A percentile compares a stretch with the other conserved stretches of the same genome.
phyloP scores from a whole-genome alignment of 371 early-diverging fungal genomes.

The Thermomucor indicae-seudaticae region DNA sequence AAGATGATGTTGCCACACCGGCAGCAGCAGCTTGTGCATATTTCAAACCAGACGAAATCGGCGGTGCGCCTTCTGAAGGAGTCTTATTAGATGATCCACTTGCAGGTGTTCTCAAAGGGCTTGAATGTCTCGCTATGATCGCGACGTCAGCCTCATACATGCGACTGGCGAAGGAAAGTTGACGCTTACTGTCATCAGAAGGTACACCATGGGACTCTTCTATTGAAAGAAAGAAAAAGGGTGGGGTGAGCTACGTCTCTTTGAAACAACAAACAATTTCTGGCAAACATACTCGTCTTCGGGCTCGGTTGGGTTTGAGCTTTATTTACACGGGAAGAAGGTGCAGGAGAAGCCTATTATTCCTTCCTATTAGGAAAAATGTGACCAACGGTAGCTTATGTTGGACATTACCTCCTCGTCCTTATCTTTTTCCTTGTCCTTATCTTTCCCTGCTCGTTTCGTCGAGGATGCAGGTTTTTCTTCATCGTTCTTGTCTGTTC shows the following conservation, averaged over 20 bases:
- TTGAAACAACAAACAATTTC: not conserved
- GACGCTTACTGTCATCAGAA: not conserved
- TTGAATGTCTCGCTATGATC: not conserved
- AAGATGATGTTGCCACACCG: constrained; percentile 4
- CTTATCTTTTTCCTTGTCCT: constrained; percentile 16
- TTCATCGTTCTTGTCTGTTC: constrained; percentile 20
- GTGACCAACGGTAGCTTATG: not conserved
- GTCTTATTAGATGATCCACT: not conserved
- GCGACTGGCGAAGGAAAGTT: not conserved
- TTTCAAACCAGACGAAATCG: constrained; percentile 14
- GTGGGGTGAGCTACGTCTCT: not conserved
- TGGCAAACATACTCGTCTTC: constrained; percentile 6
- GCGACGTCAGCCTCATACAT: not conserved
- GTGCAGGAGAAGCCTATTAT: not conserved
- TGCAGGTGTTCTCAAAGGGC: constrained; percentile 8
- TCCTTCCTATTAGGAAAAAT: no score
- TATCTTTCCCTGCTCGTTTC: constrained; percentile 24
- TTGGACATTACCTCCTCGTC: not conserved
- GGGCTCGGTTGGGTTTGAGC: not conserved
- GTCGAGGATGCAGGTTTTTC: constrained; percentile 17
- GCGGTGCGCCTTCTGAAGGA: not conserved
- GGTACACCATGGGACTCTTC: constrained; percentile 1
- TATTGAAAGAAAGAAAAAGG: no score
- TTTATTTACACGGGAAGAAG: not conserved
- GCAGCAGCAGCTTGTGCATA: constrained; percentile 33